Evolutionary conservation across 768 basidiomycete species (phyloP), one percentile per base, ranked within the genome.

Genomic region (Boletus rubroflammeus): DNA sequence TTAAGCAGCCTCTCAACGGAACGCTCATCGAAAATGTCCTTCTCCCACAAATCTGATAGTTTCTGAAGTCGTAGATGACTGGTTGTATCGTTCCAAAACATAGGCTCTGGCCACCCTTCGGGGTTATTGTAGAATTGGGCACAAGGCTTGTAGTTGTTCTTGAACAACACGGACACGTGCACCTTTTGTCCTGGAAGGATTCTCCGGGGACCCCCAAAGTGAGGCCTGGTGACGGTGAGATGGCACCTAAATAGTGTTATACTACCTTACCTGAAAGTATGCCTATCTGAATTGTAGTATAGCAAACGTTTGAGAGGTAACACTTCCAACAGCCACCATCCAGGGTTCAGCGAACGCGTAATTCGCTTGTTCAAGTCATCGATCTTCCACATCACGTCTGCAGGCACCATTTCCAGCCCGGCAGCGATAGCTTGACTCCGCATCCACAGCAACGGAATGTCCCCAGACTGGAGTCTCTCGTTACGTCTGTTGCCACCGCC

Each of bases 391-490:
- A 61, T 59, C 31, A 71, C 54, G 21, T 66, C 61, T 14, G 52
- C 59, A 14, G 62, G 60, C 8, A 58, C 10, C 55, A 71, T 60
- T 28, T 45, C 19, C 25, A 69, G 54, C 11, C 61, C 69, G 7
- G 61, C 69, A 17, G 50, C 26, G 14, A 67, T 54, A 29, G 67
- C 68, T 52, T 70, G 66, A 46, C 61, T 62, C 1, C 70, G 63
- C 70, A 70, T 70, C 68, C 70, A 70, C 23, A 70, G 21, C 14
- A 70, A 39, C 3, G 70, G 66, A 39, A 67, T 62, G 32, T 66
- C 62, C 8, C 62, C 65, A 3, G 63, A 71, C 17, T 64, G 67
- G 15, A 71, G 62, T 23, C 51, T 61, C 38, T 60, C 63, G 46
- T 69, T 69, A 1, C 44, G 52, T 41, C 67, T 57, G n/a, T 69